Base-by-base conservation (phyloP, 148 eudicot genomes). In the Diospyros lotus region DNA sequence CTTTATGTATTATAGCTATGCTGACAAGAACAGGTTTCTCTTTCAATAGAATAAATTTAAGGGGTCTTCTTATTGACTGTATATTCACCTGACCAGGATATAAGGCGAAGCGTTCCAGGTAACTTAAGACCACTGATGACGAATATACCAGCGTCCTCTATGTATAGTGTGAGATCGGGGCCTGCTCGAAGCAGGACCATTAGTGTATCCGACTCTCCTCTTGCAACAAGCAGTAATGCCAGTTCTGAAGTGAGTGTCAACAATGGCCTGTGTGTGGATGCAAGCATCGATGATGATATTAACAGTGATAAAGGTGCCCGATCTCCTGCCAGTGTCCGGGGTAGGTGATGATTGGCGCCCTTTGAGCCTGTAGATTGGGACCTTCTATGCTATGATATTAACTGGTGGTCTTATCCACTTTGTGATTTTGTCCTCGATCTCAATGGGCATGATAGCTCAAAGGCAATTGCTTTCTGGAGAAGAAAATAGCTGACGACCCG, bases 91-190 rank as follows among this genome's bases (percentile, higher is more conserved):
- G 71, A 65, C 77, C 87, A 95, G 99, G 99, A 88, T 85, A 91
- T 95, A 76, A 88, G 97, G 81, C 86, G 92, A 73, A 89, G 78
- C 50, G 82, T 95, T 77, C 98, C 96, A 3, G 97, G 96, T 51
- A 95, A 91, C 80, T 76, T 95, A 63, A 79, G 96, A 69, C 97
- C 99, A 70, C 75, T 89, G 79, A 95, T 95, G 99, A 88, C 98
- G 65, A 95, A 95, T 78, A 89, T 95, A 78, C 99, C 99, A 62
- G 98, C 99, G 80, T 95, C 99, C 46, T 95, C 99, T 43, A 89
- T 95, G 94, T 95, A 95, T 77, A 93, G 99, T 66, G 98, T 95
- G 80, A 83, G 99, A 83, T 84, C 98, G 45, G 99, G 98, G 13
- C 90, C 90, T 3, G 66, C 88, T 39, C 84, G 89, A 62, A 88